phyloP scores from a whole-genome alignment of 2,329 filamentous ascomycete species.

The Mariannaea sp. region DNA sequence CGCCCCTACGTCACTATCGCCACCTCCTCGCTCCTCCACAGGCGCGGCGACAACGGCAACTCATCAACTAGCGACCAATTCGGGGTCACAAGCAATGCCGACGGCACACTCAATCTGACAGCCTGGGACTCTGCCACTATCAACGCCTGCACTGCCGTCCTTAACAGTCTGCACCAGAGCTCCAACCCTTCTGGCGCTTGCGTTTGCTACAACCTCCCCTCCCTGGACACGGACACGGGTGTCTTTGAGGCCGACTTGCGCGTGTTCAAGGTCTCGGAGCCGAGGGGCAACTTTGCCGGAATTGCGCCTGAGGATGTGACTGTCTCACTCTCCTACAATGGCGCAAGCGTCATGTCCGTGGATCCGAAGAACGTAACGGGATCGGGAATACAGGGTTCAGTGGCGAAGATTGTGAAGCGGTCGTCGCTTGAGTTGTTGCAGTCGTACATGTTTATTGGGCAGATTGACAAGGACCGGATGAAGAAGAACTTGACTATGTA shows the following conservation, averaged over 20 bases:
- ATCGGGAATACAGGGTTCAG: slow-evolving; percentile 31
- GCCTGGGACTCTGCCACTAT: slow-evolving; percentile 61
- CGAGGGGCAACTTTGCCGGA: slow-evolving; percentile 58
- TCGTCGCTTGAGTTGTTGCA: slow-evolving; percentile 55
- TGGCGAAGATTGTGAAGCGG: slow-evolving; percentile 28
- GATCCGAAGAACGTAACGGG: slow-evolving; percentile 34
- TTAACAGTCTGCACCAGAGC: slow-evolving; percentile 60
- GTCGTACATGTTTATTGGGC: slow-evolving; percentile 70
- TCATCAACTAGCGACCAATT: slow-evolving; percentile 15
- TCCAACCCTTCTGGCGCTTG: slow-evolving; percentile 77
- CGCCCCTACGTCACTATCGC: slow-evolving; percentile 36
- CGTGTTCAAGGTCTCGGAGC: slow-evolving; percentile 69
- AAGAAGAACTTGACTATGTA: slow-evolving; percentile 63
- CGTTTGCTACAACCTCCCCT: slow-evolving; percentile 81
- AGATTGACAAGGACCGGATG: slow-evolving; percentile 65
- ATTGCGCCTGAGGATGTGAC: slow-evolving; percentile 58
- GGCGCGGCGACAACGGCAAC: slow-evolving; percentile 21
- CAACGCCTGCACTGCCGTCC: slow-evolving; percentile 61
- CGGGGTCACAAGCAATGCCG: slow-evolving; percentile 44
- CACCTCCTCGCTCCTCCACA: slow-evolving; percentile 22
- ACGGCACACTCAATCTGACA: slow-evolving; percentile 57
- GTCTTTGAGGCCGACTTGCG: slow-evolving; percentile 78
- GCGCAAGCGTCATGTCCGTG: slow-evolving; percentile 49
- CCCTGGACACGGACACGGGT: slow-evolving; percentile 68
- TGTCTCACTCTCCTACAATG: slow-evolving; percentile 59